Evolutionary conservation across 208 protist genomes (phyloP), one percentile per base, ranked within the genome.

Genomic region (Endotrypanum monterogeii): DNA sequence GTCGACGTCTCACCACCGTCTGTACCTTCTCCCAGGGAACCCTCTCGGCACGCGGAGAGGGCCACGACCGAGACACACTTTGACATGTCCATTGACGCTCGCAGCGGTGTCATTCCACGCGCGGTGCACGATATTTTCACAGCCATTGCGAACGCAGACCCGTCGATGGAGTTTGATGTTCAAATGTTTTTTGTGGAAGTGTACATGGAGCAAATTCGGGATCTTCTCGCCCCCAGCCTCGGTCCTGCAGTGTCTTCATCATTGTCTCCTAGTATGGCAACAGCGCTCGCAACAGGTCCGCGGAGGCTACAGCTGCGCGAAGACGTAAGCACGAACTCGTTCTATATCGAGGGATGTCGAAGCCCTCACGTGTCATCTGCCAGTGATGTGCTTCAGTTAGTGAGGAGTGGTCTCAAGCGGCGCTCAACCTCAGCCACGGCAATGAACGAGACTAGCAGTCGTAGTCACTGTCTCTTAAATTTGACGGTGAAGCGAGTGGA

Each of bases 131-230:
- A 93, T 23, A 72, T 99, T 28, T 99, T 99, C 79, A 41, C 85
- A 9, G 69, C 77, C 65, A 98, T 99, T 66, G 73, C 71, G 8
- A 73, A 77, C 12, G 85, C 89, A 11, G 78, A 89, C 48, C 73
- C 76, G 18, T 68, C 66, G 35, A 90, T 89, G 16, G 97, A 98
- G 69, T 99, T 99, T 80, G 94, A 96, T 25, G 92, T 99, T 37
- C 93, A 94, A 44, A 84, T 98, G 48, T 96, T 92, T 30, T 99
- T 98, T 86, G 86, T 99, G 28, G 98, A 99, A 82, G 94, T 99
- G 57, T 99, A 99, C 86, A 98, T 99, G 93, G 98, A 99, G 55
- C 91, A 91, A 78, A 94, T 99, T 37, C 83, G 93, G 3, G 98
- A 99, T 79, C 78, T 99, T 50, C 83, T 99, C 4, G 82, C 86